Evolutionary conservation across 106 monocot species (phyloP), one percentile per base, ranked within the genome.

Genomic region (Cymbidium sinense): DNA sequence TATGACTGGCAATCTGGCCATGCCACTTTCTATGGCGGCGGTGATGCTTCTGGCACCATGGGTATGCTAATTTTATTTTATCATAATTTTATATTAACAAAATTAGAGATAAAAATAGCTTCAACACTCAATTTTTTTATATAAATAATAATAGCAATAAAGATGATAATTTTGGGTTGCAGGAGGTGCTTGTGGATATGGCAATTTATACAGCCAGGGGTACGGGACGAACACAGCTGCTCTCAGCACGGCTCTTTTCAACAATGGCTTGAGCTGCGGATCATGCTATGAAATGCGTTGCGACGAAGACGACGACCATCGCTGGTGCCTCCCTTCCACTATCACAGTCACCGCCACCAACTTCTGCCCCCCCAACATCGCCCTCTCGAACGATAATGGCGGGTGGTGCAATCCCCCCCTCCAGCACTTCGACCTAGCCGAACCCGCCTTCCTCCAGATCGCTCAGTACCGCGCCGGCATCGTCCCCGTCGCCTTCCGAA

Each of bases 41-140:
- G 86, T 44, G 86, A 89, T 50, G 86, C 89, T 20, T 75, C 89
- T 1, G 89, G 89, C 64, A 89, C 89, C 31, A 89, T 89, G 89
- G 89, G 89, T 89, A 34, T 33, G 31, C 6, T 61, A 19, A 61
- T 61, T 61, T 21, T n/a, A n/a, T n/a, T n/a, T n/a, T n/a, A n/a
- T n/a, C n/a, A n/a, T n/a, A n/a, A n/a, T n/a, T n/a, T n/a, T n/a
- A n/a, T n/a, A n/a, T n/a, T n/a, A n/a, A n/a, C n/a, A n/a, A n/a
- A 50, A n/a, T n/a, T 50, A 50, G 13, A 13, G 13, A 50, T 19
- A 64, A 10, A 21, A 4, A 21, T 8, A 64, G 7, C 20, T 11
- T 4, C 25, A 19, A 21, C 7, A 4, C 64, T 4, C 7, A 19
- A 21, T 10, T 21, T 11, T 64, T 4, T 10, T 10, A 10, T 19